Conservation (phyloP, 805 yeast species). For the Wickerhamia fluorescens region DNA sequence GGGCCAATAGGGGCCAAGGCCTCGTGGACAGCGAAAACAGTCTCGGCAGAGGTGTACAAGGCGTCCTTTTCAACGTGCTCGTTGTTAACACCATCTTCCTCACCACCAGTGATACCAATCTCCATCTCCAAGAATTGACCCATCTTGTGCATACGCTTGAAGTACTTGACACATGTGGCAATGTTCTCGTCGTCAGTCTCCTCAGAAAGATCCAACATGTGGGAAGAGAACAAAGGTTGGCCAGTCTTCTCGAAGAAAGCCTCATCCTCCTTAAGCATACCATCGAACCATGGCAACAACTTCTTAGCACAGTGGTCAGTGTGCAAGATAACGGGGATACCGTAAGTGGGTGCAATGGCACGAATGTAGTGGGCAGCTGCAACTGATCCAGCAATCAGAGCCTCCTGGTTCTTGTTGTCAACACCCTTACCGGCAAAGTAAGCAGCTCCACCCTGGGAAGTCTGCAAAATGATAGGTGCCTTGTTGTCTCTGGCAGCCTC, state of each 20-base stretch:
- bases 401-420: slow-evolving; percentile 84
- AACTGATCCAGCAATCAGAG: slow-evolving; percentile 88
- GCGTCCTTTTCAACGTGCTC: slow-evolving; percentile 81
- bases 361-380: slow-evolving; percentile 99
- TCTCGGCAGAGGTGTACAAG: slow-evolving; percentile 92
- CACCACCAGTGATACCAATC: slow-evolving; percentile 99
- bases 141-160: slow-evolving; percentile 88
- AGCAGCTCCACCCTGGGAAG: slow-evolving; percentile 99
- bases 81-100: slow-evolving; percentile 99
- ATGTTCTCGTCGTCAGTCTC: slow-evolving; percentile 96
- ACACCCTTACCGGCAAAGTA: slow-evolving; percentile 99
- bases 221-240: slow-evolving; percentile 96
- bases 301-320: slow-evolving; percentile 99
- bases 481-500: slow-evolving; percentile 44
- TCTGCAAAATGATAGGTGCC: slow-evolving; percentile 94
- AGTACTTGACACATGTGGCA: slow-evolving; percentile 88
- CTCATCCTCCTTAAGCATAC: slow-evolving; percentile 96
- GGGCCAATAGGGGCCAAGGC: slow-evolving; percentile 89
- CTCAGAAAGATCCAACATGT: slow-evolving; percentile 97
- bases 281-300: slow-evolving; percentile 97
- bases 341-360: slow-evolving; percentile 92
- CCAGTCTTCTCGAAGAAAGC: slow-evolving; percentile 80
- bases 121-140: slow-evolving; percentile 99
- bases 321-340: slow-evolving; percentile 94
- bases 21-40: slow-evolving; percentile 85